Percentiles rank a stretch among this genome's conserved stretches.
Evolutionary conservation across 257 asterid species (phyloP).

Genomic region (Penstemon eatonii): DNA sequence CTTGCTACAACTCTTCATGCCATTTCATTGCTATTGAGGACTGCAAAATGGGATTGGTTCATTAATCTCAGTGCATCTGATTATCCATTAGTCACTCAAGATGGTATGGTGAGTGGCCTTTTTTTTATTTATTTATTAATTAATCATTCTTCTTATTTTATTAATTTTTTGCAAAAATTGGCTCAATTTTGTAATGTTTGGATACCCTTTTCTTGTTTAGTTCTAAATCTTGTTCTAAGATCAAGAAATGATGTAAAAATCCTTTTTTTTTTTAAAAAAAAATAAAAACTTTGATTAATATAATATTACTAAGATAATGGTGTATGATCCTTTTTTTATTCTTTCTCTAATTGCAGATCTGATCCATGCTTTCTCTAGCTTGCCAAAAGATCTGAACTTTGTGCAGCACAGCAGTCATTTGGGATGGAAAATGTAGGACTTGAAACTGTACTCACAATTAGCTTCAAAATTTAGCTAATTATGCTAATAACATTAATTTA

Average conservation of each 20-base stretch:
- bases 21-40: slow-evolving; percentile 60
- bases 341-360: slow-evolving; percentile 55
- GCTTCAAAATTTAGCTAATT: not conserved
- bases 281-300: too few species aligned
- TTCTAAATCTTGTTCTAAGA: too few species aligned
- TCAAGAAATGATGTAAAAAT: too few species aligned
- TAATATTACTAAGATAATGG: not conserved
- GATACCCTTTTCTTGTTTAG: not conserved
- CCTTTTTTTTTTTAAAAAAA: too few species aligned
- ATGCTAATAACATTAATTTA: not conserved
- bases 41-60: slow-evolving; percentile 90
- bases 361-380: slow-evolving; percentile 69
- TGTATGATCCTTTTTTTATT: not conserved
- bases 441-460: not conserved
- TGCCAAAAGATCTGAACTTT: slow-evolving; percentile 81
- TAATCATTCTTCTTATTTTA: not conserved
- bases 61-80: slow-evolving; percentile 93
- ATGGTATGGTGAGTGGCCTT: slow-evolving; percentile 89
- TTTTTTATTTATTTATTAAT: not conserved
- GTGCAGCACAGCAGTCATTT: slow-evolving; percentile 82
- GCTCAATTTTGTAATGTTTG: not conserved
- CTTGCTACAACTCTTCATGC: slow-evolving; percentile 84
- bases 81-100: slow-evolving; percentile 91
- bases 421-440: slow-evolving; percentile 82
- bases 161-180: not conserved